Evolutionary conservation across 2,329 filamentous ascomycete genomes (phyloP), one percentile per base, ranked within the genome.

Genomic region (Alternaria solani): DNA sequence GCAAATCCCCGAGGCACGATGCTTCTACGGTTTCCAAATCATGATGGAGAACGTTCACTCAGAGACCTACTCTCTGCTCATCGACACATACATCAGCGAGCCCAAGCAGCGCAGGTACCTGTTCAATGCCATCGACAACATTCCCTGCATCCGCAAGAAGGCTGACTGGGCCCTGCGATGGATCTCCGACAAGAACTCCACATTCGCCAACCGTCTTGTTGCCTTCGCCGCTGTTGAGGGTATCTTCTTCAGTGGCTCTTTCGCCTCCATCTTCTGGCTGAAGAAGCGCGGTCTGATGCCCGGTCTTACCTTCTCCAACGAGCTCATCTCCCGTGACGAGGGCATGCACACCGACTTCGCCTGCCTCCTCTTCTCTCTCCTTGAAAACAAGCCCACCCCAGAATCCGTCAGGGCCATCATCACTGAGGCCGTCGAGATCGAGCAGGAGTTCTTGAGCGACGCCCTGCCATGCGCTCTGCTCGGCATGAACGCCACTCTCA

Each of bases 11-110:
- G 95, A 99, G 84, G 95, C 95, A 67, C 93, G 95, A 75, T 99
- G 95, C 89, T 99, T 99, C 87, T 99, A 99, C 81, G 95, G 95
- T 67, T 99, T 99, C 88, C 95, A 99, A 85, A 98, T 98, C 85
- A 99, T 99, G 95, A 98, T 99, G 92, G 95, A 99, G 87, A 99
- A 99, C 85, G 97, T 99, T 76, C 95, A 99, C 87, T 97, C 95
- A 16, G 95, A 99, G 85, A 99, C 95, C 55, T 99, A 99, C 88
- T 98, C 94, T 20, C 90, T 99, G 36, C 89, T 99, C 78, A 99
- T 99, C 79, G 95, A 99, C 81, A 97, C 94, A 65, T 99, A 99
- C 82, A 96, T 99, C 84, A 97, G 96, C 87, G 95, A 99, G 85
- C 91, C 92, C 65, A 91, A 91, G 79, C 94, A 99, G 85, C 90